Conservation (phyloP, 2,329 filamentous ascomycete species). For the Biscogniauxia marginata region DNA sequence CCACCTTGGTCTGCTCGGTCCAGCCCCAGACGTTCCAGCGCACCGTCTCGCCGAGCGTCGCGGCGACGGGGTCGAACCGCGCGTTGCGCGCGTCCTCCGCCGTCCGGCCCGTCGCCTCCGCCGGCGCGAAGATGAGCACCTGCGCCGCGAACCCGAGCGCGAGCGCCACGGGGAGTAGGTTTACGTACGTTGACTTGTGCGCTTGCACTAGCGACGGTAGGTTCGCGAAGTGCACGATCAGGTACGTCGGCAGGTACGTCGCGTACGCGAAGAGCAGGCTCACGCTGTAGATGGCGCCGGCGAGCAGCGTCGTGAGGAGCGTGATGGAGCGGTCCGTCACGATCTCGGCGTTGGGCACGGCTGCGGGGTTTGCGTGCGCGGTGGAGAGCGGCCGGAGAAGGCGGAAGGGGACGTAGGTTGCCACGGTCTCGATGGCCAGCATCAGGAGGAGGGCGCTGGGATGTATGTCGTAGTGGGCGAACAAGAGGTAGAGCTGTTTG, state of each 20-base stretch:
- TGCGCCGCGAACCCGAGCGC: conserved; percentile 68
- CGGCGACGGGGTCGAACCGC: conserved; percentile 63
- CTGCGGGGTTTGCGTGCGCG: conserved; percentile 56
- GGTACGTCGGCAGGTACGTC: conserved; percentile 66
- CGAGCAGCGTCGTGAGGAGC: conserved; percentile 64
- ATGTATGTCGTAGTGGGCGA: conserved; percentile 73
- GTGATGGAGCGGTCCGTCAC: conserved; percentile 62
- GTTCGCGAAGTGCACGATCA: conserved; percentile 74
- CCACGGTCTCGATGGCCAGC: conserved; percentile 65
- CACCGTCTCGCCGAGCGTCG: conserved; percentile 68
- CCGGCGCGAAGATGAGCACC: conserved; percentile 74
- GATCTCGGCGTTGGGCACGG: conserved; percentile 62
- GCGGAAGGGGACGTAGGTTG: conserved; percentile 71
- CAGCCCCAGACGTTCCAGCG: conserved; percentile 72
- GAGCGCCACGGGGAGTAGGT: conserved; percentile 58
- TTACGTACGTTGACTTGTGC: conserved; percentile 60
- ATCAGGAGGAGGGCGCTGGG: conserved; percentile 59
- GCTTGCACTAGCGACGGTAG: conserved; percentile 68
- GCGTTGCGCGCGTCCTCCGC: conserved; percentile 47
- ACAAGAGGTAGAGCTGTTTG: conserved; percentile 66
- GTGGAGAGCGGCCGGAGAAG: conserved; percentile 68
- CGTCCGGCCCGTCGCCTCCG: conserved; percentile 52
- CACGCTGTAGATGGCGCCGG: conserved; percentile 73
- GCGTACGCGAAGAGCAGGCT: conserved; percentile 67
- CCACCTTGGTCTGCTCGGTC: conserved; percentile 58